A percentile compares a stretch with the other conserved stretches of the same genome.
phyloP scores from a whole-genome alignment of 768 basidiomycete genomes.

The Lactarius akahatsu region DNA sequence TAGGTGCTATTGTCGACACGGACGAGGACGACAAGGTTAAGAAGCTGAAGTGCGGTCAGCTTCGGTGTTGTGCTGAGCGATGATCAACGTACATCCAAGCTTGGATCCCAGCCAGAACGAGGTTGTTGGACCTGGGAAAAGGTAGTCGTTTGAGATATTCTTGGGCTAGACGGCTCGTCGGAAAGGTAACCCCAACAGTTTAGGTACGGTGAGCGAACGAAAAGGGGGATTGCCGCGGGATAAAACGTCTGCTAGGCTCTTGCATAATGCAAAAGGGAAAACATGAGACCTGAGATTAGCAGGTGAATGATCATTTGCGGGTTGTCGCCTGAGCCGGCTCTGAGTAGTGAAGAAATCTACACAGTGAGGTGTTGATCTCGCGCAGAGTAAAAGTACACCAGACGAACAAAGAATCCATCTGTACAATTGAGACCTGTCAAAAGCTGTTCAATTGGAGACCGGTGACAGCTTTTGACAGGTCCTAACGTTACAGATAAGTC shows the following conservation, averaged over 20 bases:
- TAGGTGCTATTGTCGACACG: constrained; percentile 25
- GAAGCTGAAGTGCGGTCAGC: background rate
- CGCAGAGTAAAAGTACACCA: too few relatives aligned
- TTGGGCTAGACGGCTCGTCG: too few relatives aligned
- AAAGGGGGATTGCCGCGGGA: constrained; percentile 29
- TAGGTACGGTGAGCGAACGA: constrained; percentile 33
- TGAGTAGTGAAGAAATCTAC: background rate
- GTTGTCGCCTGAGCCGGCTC: background rate
- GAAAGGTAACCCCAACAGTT: constrained; percentile 22
- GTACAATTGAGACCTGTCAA: too few relatives aligned
- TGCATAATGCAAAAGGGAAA: background rate
- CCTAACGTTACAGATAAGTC: too few relatives aligned
- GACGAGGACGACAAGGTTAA: constrained; percentile 19
- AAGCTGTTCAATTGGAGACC: too few relatives aligned
- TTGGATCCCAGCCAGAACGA: too few relatives aligned
- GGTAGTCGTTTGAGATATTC: too few relatives aligned
- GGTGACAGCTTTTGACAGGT: too few relatives aligned
- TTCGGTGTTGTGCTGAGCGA: background rate
- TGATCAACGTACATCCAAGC: too few relatives aligned
- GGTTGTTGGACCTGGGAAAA: background rate
- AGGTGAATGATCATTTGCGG: background rate
- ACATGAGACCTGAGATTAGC: background rate
- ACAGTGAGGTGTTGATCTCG: background rate
- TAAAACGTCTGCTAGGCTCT: constrained; percentile 1
- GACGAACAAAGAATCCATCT: too few relatives aligned